These are phyloP conservation scores for Microcyclospora tardicrescens DNA, from an alignment of 2,329 filamentous ascomycete genomes.

Conservation along the genomic window DNA sequence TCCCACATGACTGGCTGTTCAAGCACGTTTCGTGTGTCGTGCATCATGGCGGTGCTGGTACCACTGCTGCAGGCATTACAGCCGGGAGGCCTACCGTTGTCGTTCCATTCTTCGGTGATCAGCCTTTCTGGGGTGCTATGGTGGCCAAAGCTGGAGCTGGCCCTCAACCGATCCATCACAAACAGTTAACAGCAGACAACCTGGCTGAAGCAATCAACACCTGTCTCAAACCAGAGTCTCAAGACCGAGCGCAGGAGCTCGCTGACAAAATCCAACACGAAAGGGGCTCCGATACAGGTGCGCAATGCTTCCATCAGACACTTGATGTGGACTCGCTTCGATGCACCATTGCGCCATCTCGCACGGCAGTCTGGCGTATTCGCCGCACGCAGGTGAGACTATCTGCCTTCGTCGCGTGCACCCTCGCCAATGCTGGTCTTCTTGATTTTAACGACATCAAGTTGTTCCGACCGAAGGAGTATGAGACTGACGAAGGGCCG, in stretches of 20 bases:
- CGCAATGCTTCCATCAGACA: constrained; percentile 33
- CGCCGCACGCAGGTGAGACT: constrained; percentile 53
- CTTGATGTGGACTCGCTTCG: constrained; percentile 53
- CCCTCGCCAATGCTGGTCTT: constrained; percentile 51
- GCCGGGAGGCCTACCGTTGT: constrained; percentile 41
- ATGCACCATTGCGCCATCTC: constrained; percentile 55
- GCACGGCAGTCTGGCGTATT: constrained; percentile 63
- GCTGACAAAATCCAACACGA: constrained; percentile 31
- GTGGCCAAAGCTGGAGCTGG: constrained; percentile 38
- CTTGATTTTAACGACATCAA: constrained; percentile 60
- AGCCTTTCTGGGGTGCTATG: constrained; percentile 44
- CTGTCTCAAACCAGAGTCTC: constrained; percentile 28
- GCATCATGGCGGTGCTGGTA: constrained; percentile 48
- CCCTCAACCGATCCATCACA: constrained; percentile 35
- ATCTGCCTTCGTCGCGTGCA: constrained; percentile 59
- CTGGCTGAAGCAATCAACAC: constrained; percentile 35
- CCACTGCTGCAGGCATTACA: constrained; percentile 42
- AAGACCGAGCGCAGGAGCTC: constrained; percentile 26
- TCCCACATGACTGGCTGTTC: constrained; percentile 48
- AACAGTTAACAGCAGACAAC: constrained; percentile 31
- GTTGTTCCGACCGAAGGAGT: constrained; percentile 52
- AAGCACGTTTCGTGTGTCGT: constrained; percentile 42
- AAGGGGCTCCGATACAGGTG: constrained; percentile 29
- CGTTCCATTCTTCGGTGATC: constrained; percentile 46
- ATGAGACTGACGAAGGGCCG: constrained; percentile 65